Conservation (phyloP, 192 early-diverging fungal genomes). For the Podila minutissima region DNA sequence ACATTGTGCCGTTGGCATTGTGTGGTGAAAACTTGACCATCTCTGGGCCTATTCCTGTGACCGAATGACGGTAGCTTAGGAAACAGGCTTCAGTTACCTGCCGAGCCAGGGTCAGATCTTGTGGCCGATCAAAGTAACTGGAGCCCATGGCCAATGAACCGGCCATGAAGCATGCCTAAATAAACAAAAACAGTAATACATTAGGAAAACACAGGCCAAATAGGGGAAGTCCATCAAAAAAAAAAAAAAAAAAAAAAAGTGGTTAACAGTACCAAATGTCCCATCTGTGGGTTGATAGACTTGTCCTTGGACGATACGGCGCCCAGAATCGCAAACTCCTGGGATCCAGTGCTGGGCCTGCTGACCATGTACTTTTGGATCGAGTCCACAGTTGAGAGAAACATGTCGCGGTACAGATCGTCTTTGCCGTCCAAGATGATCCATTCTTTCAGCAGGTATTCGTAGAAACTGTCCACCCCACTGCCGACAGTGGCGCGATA, state of each 20-base stretch:
- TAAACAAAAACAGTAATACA: no score
- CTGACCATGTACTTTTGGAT: conserved; percentile 34
- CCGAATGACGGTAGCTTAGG: conserved; percentile 45
- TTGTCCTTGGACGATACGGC: not conserved
- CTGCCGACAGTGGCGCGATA: conserved; percentile 44
- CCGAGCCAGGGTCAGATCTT: conserved; percentile 34
- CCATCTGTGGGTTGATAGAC: conserved; percentile 9
- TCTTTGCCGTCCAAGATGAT: conserved; percentile 32
- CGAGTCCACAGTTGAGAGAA: conserved; percentile 16
- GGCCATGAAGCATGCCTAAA: conserved; percentile 58
- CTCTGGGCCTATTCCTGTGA: conserved; percentile 59
- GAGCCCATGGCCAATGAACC: conserved; percentile 52
- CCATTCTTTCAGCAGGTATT: conserved; percentile 63
- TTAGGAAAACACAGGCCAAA: no score
- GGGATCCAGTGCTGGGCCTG: not conserved
- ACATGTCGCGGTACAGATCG: not conserved
- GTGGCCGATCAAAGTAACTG: conserved; percentile 22
- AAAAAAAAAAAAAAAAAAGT: not conserved
- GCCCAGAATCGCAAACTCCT: conserved; percentile 11
- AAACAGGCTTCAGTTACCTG: conserved; percentile 53
- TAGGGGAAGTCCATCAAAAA: not conserved
- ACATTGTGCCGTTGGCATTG: not conserved
- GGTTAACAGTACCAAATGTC: conserved; percentile 2
- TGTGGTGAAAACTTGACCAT: conserved; percentile 25
- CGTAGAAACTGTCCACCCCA: conserved; percentile 60